Evolutionary conservation across 768 basidiomycete species (phyloP).

Genomic region (Floccularia luteovirens): DNA sequence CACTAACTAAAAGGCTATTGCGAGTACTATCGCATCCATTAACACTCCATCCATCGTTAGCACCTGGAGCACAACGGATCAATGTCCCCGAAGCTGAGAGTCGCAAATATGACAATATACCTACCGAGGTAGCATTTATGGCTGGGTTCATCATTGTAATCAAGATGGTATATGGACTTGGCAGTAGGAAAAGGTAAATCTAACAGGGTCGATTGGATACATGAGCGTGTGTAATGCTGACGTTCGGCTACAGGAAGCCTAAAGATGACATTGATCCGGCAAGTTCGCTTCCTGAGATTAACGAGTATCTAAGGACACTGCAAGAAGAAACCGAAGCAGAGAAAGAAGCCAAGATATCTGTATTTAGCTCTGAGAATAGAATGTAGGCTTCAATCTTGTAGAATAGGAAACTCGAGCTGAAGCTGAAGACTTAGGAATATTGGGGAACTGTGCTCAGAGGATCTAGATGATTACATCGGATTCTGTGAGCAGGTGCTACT

Average conservation of each 20-base stretch:
- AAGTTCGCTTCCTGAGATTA: conserved; percentile 44
- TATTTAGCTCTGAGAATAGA: conserved; percentile 34
- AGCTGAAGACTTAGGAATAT: conserved; percentile 16
- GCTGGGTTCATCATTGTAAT: conserved; percentile 60
- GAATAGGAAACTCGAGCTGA: conserved; percentile 7
- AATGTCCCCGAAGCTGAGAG: conserved; percentile 30
- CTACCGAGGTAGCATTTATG: conserved; percentile 59
- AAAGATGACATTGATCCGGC: conserved; percentile 45
- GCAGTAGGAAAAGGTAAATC: conserved; percentile 53
- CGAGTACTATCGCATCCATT: conserved; percentile 50
- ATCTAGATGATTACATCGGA: conserved; percentile 56
- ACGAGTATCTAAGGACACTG: conserved; percentile 40
- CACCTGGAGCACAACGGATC: conserved; percentile 26
- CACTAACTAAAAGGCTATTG: conserved; percentile 52
- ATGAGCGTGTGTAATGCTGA: background rate
- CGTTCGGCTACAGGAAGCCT: conserved; percentile 29
- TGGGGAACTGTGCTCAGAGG: conserved; percentile 39
- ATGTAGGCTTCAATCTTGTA: conserved; percentile 29
- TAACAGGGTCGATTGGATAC: background rate
- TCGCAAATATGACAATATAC: conserved; percentile 55
- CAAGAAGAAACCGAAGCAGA: conserved; percentile 22
- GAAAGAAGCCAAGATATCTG: conserved; percentile 17
- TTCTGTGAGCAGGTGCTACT: conserved; percentile 56
- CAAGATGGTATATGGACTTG: conserved; percentile 83
- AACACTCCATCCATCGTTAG: conserved; percentile 48